Evolutionary conservation across 2,329 filamentous ascomycete species (phyloP), one percentile per base, ranked within the genome.

Genomic region (Pestalotiopsis sp.): DNA sequence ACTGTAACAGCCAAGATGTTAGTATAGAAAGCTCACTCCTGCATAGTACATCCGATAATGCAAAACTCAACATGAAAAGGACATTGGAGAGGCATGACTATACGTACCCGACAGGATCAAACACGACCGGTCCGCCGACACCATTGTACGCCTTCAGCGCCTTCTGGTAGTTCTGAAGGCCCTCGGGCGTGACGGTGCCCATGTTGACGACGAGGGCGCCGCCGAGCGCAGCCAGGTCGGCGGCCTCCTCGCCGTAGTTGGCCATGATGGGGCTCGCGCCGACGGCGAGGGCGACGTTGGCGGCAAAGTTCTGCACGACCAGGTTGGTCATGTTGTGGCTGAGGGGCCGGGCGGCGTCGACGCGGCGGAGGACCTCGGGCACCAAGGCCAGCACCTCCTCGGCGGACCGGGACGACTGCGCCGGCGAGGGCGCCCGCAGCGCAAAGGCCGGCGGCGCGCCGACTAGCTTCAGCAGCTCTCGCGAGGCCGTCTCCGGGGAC

Each of bases 241-340:
- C 78, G 0, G 94, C 94, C 84, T 98, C 95, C 64, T 90, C 88
- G 31, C 91, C 93, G 75, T 95, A 93, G 79, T 93, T 95, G 7
- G 94, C 91, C 95, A 98, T 98, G 80, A 98, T 98, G 52, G 95
- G 95, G 23, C 92, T 96, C 13, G 93, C 92, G 45, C 95, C 95
- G 66, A 97, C 86, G 41, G 92, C 89, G 17, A 70, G 86, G 52
- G 93, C 94, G 3, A 98, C 91, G 76, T 97, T 98, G 66, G 96
- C 95, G 17, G 95, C 93, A 75, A 98, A 93, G 81, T 98, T 97
- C 76, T 97, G 94, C 25, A 98, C 95, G 0, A 98, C 95, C 66
- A 95, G 86, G 78, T 98, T 98, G 66, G 96, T 98, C 93, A 98
- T 98, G 81, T 97, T 98, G 82, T 98, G 95, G 64, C 92, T 92